Base-by-base conservation (phyloP, 805 yeast genomes). In the Wickerhamomyces subpelliculosus region DNA sequence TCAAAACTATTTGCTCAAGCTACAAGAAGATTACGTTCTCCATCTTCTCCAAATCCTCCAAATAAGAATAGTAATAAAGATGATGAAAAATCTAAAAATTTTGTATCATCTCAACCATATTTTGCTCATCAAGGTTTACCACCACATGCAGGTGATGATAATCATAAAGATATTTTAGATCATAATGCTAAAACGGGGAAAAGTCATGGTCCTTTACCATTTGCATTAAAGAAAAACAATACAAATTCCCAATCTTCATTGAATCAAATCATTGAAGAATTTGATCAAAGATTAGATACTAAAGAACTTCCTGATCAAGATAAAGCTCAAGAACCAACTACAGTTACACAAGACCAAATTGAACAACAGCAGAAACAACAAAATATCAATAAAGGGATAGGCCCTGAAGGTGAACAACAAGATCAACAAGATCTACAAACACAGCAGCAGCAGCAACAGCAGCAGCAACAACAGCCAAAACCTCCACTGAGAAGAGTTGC, bases 401-500 rank as follows among this genome's bases (percentile, higher is more conserved):
- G 28, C 18, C 4, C 5, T 24, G 12, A 24, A 7, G 9, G 23
- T 21, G 23, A 9, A 24, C 7, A 24, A 24, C 26, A n/a, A n/a
- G n/a, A n/a, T n/a, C n/a, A 7, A 24, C 28, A 26, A 26, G 28
- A 11, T n/a, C n/a, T n/a, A 16, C 29, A 27, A 29, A 5, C 22
- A 5, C 29, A 10, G 38, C 35, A 10, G 25, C 40, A 25, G 22
- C 10, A 9, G 2, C 10, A 17, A n/a, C 42, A 40, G 30, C 62
- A n/a, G n/a, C n/a, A n/a, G n/a, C 35, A 10, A 27, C 40, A 25
- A 27, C 10, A 9, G 2, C 10, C 10, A n/a, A 43, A 40, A 32
- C 62, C 65, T 30, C 65, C 67, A 17, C 61, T 84, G 19, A 65
- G 93, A 43, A 68, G 94, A 44, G 94, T 84, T 2, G 89, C 95